Conservation (phyloP, 495 filamentous ascomycete genomes). For the Penicillium diatomitis region DNA sequence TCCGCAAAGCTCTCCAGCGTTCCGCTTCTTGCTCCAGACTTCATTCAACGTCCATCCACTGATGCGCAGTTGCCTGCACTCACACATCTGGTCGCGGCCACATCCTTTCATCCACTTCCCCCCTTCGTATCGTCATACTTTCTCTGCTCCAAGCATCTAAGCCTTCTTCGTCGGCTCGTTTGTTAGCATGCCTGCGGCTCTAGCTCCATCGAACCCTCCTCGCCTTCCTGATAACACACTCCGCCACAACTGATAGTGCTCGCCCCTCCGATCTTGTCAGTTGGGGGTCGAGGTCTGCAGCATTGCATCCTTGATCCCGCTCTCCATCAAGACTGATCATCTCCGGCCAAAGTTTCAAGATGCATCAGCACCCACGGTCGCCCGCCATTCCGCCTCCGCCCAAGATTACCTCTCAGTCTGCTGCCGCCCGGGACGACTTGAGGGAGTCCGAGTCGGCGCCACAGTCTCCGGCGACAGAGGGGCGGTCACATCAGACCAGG, state of each 20-base stretch:
- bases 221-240: constrained; percentile 28
- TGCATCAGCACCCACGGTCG: constrained; percentile 80
- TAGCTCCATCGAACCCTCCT: constrained; percentile 16
- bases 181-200: constrained; percentile 35
- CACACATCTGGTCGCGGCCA: too few relatives aligned
- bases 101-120: too few relatives aligned
- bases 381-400: constrained; percentile 51
- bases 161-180: constrained; percentile 3
- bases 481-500: constrained; percentile 29
- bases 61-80: constrained; percentile 11
- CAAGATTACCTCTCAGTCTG: constrained; percentile 55
- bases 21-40: constrained; percentile 6
- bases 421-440: constrained; percentile 59
- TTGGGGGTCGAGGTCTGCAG: constrained; percentile 9
- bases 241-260: constrained; percentile 18
- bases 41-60: constrained; percentile 3
- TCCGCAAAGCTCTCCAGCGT: constrained; percentile 9
- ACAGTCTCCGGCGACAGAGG: constrained; percentile 24
- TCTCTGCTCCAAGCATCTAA: not conserved
- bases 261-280: constrained; percentile 6
- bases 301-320: not conserved
- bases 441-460: constrained; percentile 48
- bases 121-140: too few relatives aligned
- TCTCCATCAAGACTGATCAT: not conserved
- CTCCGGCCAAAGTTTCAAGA: constrained; percentile 22